Evolutionary conservation across 257 asterid genomes (phyloP).

Genomic region (Lithospermum erythrorhizon): DNA sequence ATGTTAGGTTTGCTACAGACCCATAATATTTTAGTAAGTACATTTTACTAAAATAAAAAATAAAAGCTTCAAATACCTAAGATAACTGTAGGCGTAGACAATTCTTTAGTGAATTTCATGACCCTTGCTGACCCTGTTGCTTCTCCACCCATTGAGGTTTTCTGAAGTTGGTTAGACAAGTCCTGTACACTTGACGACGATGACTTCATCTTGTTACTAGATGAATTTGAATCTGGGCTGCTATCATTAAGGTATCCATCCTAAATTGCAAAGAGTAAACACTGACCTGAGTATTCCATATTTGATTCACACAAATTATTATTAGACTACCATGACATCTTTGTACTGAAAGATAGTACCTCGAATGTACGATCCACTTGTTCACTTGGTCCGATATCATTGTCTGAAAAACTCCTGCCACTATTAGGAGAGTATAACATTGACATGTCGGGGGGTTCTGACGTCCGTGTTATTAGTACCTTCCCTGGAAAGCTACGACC

Average conservation of each 20-base stretch:
- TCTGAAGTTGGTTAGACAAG: conserved; percentile 44
- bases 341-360: conserved; percentile 24
- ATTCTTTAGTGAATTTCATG: conserved; percentile 78
- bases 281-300: not conserved
- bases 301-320: not conserved
- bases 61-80: conserved; percentile 39
- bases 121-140: conserved; percentile 95
- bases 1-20: not conserved
- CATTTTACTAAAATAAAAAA: not conserved
- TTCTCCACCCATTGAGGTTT: conserved; percentile 68
- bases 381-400: conserved; percentile 37
- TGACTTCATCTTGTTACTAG: conserved; percentile 31
- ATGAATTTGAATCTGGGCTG: conserved; percentile 38
- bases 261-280: conserved; percentile 26
- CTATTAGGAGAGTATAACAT: conserved; percentile 48
- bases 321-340: conserved; percentile 1
- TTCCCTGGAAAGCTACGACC: conserved; percentile 99
- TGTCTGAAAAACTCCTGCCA: conserved; percentile 32
- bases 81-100: conserved; percentile 59
- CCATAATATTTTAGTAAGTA: not conserved
- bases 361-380: conserved; percentile 36
- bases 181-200: conserved; percentile 32
- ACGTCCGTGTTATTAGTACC: conserved; percentile 59
- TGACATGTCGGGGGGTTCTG: conserved; percentile 53
- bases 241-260: conserved; percentile 51